phyloP scores from a whole-genome alignment of 23 red algal species.

The Gracilaria caudata region DNA sequence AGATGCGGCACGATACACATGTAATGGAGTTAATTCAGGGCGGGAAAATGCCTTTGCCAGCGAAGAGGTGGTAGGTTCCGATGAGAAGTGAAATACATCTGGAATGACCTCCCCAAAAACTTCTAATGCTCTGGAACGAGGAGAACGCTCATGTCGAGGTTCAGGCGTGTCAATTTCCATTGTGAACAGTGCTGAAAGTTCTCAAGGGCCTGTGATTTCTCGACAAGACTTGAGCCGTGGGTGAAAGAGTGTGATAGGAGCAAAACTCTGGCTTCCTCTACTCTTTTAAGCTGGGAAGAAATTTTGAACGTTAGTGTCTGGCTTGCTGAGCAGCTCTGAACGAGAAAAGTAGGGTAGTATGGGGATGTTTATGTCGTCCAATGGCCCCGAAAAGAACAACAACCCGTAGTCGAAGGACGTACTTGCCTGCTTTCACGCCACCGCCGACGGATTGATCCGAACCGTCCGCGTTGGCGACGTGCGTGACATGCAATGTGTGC shows the following conservation, averaged over 20 bases:
- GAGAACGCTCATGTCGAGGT: background rate
- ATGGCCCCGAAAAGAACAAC: no score
- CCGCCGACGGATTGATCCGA: background rate
- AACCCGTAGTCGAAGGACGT: no score
- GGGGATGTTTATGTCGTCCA: background rate
- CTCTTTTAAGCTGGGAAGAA: no score
- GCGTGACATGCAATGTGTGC: background rate
- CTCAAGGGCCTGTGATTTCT: background rate
- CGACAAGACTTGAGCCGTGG: background rate
- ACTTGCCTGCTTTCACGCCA: background rate
- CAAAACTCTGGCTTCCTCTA: background rate
- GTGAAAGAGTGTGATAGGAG: background rate
- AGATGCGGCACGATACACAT: slow-evolving; percentile 61
- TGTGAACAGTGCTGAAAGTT: background rate
- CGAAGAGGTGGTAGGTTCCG: background rate
- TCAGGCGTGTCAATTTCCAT: slow-evolving; percentile 14
- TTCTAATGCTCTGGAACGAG: background rate
- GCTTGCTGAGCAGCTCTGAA: background rate
- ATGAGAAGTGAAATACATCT: background rate
- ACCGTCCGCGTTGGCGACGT: background rate
- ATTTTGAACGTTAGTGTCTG: no score
- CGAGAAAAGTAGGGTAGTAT: background rate
- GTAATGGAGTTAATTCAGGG: slow-evolving; percentile 23
- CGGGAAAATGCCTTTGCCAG: slow-evolving; percentile 27
- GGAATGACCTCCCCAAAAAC: slow-evolving; percentile 19